phyloP scores from a whole-genome alignment of 805 yeast genomes.

The Yarrowia yakushimensis region DNA sequence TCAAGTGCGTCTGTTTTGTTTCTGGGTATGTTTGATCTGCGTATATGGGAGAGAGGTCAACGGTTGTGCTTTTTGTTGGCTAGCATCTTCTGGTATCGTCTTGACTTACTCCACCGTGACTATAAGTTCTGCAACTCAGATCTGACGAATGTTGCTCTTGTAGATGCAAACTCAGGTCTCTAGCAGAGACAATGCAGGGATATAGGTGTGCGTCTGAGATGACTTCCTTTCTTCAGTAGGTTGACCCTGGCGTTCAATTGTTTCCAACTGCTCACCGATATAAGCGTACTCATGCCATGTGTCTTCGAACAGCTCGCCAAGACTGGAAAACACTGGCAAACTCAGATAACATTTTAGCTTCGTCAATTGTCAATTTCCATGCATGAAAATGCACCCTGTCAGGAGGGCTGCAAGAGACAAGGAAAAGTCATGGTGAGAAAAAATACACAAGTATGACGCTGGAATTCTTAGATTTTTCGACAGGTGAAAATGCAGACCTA shows the following conservation, averaged over 20 bases:
- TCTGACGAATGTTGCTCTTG: neutral
- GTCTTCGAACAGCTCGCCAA: neutral
- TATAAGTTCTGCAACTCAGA: neutral
- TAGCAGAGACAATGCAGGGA: neutral
- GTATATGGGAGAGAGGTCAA: neutral
- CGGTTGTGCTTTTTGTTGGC: neutral
- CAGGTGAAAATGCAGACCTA: neutral
- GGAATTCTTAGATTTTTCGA: no score
- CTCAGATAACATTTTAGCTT: neutral
- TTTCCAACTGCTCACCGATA: neutral
- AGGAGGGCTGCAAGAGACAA: neutral
- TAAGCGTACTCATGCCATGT: neutral
- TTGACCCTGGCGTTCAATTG: no score
- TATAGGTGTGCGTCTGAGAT: neutral
- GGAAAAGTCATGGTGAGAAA: neutral
- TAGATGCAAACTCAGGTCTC: neutral
- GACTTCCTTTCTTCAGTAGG: neutral
- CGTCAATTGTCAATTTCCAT: neutral
- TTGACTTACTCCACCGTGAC: conserved; percentile 11
- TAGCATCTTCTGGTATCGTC: neutral
- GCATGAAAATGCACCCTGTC: neutral
- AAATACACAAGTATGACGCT: neutral
- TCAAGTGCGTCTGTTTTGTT: neutral
- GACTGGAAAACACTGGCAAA: neutral
- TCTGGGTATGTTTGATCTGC: no score